Evolutionary conservation across 2,329 filamentous ascomycete species (phyloP), one percentile per base, ranked within the genome.

Genomic region (Fusarium pseudocircinatum): DNA sequence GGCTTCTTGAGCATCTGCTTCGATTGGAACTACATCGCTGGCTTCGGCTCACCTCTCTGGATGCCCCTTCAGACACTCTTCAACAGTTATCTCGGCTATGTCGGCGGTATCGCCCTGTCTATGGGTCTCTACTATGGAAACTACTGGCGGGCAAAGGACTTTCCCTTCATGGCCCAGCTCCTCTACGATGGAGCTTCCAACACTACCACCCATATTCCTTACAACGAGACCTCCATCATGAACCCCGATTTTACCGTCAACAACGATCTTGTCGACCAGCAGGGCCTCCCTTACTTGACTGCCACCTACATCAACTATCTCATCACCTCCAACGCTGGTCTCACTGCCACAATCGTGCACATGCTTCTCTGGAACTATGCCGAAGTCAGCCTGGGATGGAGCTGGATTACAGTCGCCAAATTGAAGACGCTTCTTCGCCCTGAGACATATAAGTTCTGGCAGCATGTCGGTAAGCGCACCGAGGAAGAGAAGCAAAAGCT

Each of bases 1-100:
- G 71, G 71, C 1, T 49, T 73, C 20, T 5, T 73, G 26, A 61
- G 42, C 8, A 13, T 73, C 7, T 60, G 70, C 34, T 68, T 73
- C 11, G 71, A 73, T 6, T 73, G 71, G 71, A 62, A 73, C 24
- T 73, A 60, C 22, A 73, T 73, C 28, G 61, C 69, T 7, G 67
- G 68, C 5, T 52, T 85, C 53, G 78, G 67, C 2, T 77, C 75
- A 10, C 82, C 82, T 0, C 75, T 86, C 13, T 84, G 79, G 75
- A 76, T 81, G 57, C 84, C 83, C 0, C 75, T 84, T 2, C 73
- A 82, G 28, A 84, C 81, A 1, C 71, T 83, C 10, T 74, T 81
- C 36, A 86, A 85, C 77, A 79, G 76, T 6, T 73, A 81, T 26
- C 77, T 84, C 43, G 84, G 84, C 4, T 82, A 82, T 58, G 10